Evolutionary conservation across 2,329 filamentous ascomycete genomes (phyloP).

Genomic region (Orbilia ellipsospora): DNA sequence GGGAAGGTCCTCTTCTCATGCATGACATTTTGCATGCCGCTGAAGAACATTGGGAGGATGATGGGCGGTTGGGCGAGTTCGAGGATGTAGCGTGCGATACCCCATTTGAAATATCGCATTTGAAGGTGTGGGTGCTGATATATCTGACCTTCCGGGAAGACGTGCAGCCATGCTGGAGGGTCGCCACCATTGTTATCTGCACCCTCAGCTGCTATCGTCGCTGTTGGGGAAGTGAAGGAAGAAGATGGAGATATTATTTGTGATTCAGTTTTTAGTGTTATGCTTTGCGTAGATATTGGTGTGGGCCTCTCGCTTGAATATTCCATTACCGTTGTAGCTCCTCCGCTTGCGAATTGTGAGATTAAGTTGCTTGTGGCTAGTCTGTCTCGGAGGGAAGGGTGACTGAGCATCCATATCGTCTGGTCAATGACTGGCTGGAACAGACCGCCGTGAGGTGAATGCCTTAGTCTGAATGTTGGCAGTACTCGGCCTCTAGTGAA

Average conservation of each 20-base stretch:
- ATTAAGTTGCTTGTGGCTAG: constrained; percentile 44
- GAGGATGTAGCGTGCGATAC: constrained; percentile 87
- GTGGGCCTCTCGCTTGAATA: constrained; percentile 13
- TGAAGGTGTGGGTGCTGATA: constrained; percentile 83
- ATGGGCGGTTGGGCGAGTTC: constrained; percentile 88
- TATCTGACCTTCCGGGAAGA: constrained; percentile 94
- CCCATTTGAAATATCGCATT: constrained; percentile 99
- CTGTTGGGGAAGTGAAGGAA: constrained; percentile 70
- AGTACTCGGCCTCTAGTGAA: constrained; percentile 91
- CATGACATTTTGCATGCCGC: constrained; percentile 90
- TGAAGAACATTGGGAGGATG: constrained; percentile 92
- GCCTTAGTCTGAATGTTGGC: constrained; percentile 82
- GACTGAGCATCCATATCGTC: constrained; percentile 47
- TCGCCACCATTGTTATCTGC: background rate
- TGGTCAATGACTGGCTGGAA: constrained; percentile 83
- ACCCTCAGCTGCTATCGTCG: constrained; percentile 66
- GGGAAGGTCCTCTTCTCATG: constrained; percentile 82
- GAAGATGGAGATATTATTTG: constrained; percentile 64
- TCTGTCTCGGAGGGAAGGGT: constrained; percentile 33
- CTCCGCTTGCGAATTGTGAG: constrained; percentile 28
- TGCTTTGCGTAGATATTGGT: constrained; percentile 61
- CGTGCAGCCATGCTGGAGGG: constrained; percentile 88
- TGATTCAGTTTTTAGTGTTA: constrained; percentile 64
- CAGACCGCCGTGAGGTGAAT: constrained; percentile 83
- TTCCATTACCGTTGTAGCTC: constrained; percentile 61